Base-by-base conservation (phyloP, 768 basidiomycete genomes). In the Agrocybe chaxingu region DNA sequence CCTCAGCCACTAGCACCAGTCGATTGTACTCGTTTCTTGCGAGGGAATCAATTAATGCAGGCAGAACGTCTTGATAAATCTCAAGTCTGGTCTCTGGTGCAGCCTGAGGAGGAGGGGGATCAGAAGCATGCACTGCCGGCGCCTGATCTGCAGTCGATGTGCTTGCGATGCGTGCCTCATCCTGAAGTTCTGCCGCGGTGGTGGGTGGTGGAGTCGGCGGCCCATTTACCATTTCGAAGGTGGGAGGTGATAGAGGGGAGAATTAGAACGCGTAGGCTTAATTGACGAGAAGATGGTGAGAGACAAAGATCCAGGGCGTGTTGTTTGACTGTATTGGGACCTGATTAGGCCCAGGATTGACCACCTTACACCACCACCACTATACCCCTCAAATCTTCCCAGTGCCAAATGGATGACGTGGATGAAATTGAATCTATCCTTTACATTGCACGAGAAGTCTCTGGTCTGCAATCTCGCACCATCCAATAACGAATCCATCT, bases 361-460 rank as follows among this genome's bases (percentile, higher is more conserved):
- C 24, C 24, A 24, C 24, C 5, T 24, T 16, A 16, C 16, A 16
- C 16, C 16, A 16, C 16, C 16, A 16, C 16, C 16, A 16, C 16
- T 16, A 16, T 16, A 16, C 16, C 16, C 16, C 16, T 16, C 24
- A 3, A 24, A 24, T 47, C 48, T 19, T 29, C 49, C 37, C 24
- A 31, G 24, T 5, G 24, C 24, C 24, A 24, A 45, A 60, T 64
- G 50, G 59, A 42, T 32, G 85, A 85, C 78, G 80, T 85, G 41
- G 90, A 93, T 52, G 92, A 94, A 62, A 87, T 95, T 52, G 88
- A 95, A 68, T 92, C 91, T 41, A 81, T 95, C 58, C 73, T 97
- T 34, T 94, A 91, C 67, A 85, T 96, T 55, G 87, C 82, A n/a
- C 78, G 93, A 36, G 93, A 95, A 73, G 78, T 95, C 47, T 93